These are phyloP conservation scores for Inga oerstediana DNA, from an alignment of 306 rosid species.

Conservation along the genomic window DNA sequence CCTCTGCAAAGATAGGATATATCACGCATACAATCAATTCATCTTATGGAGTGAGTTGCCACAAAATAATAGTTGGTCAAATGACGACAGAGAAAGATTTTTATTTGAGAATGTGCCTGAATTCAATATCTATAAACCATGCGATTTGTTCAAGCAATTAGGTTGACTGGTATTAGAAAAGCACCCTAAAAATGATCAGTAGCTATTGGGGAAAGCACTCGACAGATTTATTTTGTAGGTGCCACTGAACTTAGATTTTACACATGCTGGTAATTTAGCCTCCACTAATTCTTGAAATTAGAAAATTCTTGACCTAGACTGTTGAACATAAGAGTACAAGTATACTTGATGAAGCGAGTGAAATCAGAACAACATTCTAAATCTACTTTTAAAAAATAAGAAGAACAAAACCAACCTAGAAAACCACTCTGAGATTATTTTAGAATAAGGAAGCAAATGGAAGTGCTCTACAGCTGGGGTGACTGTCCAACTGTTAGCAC, in stretches of 20 bases:
- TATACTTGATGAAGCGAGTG: conserved; percentile 21
- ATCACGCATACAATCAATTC: conserved; percentile 25
- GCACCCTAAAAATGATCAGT: background rate
- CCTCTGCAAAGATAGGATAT: conserved; percentile 41
- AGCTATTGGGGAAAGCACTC: conserved; percentile 24
- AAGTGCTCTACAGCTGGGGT: conserved; percentile 68
- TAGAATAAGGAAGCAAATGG: conserved; percentile 83
- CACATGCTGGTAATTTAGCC: background rate
- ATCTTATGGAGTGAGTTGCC: background rate
- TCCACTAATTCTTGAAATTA: background rate
- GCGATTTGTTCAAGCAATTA: conserved; percentile 12
- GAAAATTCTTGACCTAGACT: background rate
- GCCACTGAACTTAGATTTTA: conserved; percentile 11
- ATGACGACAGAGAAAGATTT: conserved; percentile 21
- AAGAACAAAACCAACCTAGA: conserved; percentile 47
- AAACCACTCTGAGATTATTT: conserved; percentile 60
- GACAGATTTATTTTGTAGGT: conserved; percentile 4
- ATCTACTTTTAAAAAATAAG: background rate
- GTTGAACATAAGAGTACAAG: conserved; percentile 9
- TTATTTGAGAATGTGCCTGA: conserved; percentile 4
- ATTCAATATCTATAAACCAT: conserved; percentile 28
- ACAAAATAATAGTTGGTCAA: conserved; percentile 21
- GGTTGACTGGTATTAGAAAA: conserved; percentile 22
- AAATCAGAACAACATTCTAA: conserved; percentile 27
- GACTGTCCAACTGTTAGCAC: conserved; percentile 52